Evolutionary conservation across 83 land plant species (phyloP), one percentile per base, ranked within the genome.

Genomic region (Thuja plicata): DNA sequence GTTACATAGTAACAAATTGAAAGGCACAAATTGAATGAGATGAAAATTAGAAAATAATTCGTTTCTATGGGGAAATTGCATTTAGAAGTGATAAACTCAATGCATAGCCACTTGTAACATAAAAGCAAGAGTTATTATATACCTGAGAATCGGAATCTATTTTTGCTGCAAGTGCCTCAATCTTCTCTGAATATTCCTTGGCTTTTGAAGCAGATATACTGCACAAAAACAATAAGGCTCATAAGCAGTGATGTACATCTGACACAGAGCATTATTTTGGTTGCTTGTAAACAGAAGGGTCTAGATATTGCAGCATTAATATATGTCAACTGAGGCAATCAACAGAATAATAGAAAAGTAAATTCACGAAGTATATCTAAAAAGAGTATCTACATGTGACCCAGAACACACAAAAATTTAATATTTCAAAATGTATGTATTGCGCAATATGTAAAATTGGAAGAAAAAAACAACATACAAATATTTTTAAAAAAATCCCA

Each of bases 111-210:
- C 50, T 11, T 82, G 16, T 46, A 27, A 82, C 45, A 40, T n/a
- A 46, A 10, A 82, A n/a, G 85, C 3, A 43, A 27, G 50, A 82
- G 85, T 45, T 79, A 79, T 21, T 79, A 79, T 79, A 41, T 21
- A 83, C 55, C 71, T n/a, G 87, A 57, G 40, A 24, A 37, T 86
- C 24, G 1, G 89, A 83, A 89, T 85, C 88, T 92, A 95, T 66
- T 89, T 41, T 93, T 38, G 93, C 91, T 54, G 95, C 95, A 90
- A 95, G 85, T 15, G 91, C 90, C 85, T 95, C 96, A 87, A 95
- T 95, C 89, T 92, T 90, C 89, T 95, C 95, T 16, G 95, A 91
- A 88, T 93, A 95, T 66, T 95, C 96, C 91, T 89, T 93, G 71
- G 94, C 50, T 83, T 85, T 82, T 85, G 93, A 92, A 90, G 92